Base-by-base conservation (phyloP, 1,284 basidiomycete genomes). In the Vanrija sp. region DNA sequence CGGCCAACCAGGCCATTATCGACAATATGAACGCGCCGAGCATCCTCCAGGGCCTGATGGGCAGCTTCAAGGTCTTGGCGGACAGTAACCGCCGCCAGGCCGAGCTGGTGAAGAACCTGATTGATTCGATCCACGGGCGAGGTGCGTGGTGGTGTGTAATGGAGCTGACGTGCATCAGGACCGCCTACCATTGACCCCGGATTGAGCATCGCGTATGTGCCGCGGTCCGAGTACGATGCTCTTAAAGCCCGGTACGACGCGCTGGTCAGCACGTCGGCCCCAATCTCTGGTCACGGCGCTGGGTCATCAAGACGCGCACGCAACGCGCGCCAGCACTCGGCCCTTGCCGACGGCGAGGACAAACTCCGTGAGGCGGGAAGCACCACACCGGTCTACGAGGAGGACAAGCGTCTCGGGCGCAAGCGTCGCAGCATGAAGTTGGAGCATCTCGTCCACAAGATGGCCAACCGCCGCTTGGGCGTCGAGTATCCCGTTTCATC, bases 381-480 rank as follows among this genome's bases (percentile, higher is more conserved):
- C 43, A 18, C 42, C 14, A 58, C 57, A 10, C 54, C 56, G 9
- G 48, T 56, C 18, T 51, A 47, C 39, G 55, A 58, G 9, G 59
- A 60, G n/a, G 54, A 59, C 26, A 61, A 52, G 52, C 52, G 49
- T n/a, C 19, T 26, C 19, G 60, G 60, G 7, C 55, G 72, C 21
- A 72, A 73, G 51, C 65, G 65, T 43, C 58, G 73, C 18, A 69
- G 65, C 39, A 69, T 75, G 56, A 73, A 69, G 58, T 66, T 75
- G 12, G 73, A 75, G 71, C 73, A 75, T 46, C 61, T 75, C 26
- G 66, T 75, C 4, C 73, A 75, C 58, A 64, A 74, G 54, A 69
- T 69, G 62, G 73, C 73, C 14, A 75, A 75, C 55, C 63, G 67
- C n/a, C 62, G 72, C 16, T 52, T 75, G 12, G 73, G 73, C 7